Evolutionary conservation across 495 filamentous ascomycete species (phyloP).

Genomic region (Oidiodendron maius): DNA sequence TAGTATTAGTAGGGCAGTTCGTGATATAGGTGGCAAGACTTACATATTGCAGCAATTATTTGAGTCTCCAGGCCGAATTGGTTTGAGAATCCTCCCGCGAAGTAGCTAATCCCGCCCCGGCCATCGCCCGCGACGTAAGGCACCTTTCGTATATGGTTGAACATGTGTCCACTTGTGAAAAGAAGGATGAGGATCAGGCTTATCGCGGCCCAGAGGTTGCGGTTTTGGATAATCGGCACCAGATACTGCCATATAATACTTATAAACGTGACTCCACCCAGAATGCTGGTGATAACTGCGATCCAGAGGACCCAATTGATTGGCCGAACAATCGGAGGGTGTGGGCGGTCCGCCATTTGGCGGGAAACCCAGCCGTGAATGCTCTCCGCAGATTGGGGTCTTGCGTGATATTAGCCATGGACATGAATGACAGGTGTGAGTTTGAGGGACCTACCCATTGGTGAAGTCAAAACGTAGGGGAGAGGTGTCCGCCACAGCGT

Average conservation of each 20-base stretch:
- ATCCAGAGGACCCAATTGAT: constrained; percentile 79
- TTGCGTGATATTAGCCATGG: constrained; percentile 25
- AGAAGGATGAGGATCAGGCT: constrained; percentile 86
- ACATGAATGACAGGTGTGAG: neutral
- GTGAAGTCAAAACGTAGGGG: constrained; percentile 86
- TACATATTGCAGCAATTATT: constrained; percentile 93
- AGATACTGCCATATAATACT: constrained; percentile 78
- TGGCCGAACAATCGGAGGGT: constrained; percentile 72
- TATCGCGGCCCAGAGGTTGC: constrained; percentile 89
- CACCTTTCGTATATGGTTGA: constrained; percentile 94
- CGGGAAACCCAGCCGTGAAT: constrained; percentile 73
- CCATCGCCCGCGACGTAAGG: constrained; percentile 92
- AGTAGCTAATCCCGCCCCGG: constrained; percentile 81
- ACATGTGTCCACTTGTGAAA: constrained; percentile 98
- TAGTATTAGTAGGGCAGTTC: neutral
- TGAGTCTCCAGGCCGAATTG: constrained; percentile 96
- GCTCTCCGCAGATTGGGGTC: constrained; percentile 67
- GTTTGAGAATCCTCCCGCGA: constrained; percentile 89
- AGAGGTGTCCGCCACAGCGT: constrained; percentile 60
- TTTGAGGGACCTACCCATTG: constrained; percentile 53
- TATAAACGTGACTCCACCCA: constrained; percentile 61
- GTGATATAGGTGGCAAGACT: constrained; percentile 30
- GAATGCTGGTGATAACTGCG: constrained; percentile 54
- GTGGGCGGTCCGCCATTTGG: constrained; percentile 68
- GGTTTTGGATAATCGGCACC: constrained; percentile 80